Base-by-base conservation (phyloP, 2,329 filamentous ascomycete genomes). In the Ascochyta fabae region DNA sequence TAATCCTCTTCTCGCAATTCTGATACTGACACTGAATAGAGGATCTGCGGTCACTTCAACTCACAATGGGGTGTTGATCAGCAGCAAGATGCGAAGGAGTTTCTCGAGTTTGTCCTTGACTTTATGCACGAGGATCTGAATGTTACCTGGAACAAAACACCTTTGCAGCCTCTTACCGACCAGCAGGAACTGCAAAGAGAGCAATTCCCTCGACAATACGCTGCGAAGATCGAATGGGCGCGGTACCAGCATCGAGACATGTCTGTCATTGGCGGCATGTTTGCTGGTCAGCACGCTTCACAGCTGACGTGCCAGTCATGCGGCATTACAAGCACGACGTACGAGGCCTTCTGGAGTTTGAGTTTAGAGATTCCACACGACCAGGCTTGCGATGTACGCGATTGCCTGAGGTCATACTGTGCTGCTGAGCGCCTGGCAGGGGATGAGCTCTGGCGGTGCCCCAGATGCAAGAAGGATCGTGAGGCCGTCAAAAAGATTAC, bases 41-140 rank as follows among this genome's bases (percentile, higher is more conserved):
- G 56, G 83, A 86, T 92, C 58, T 88, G 88, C 65, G 84, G 84
- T 4, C 81, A 85, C 16, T 77, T 88, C 61, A 85, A 85, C 54
- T 81, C 84, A 6, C 82, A 85, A 62, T 95, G 92, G 79, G 90
- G 88, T 13, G 88, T 91, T 36, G 81, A 82, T 23, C 80, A 86
- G 45, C 94, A 98, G 71, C 95, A 98, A 76, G 95, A 99, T 69
- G 89, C 92, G 1, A 90, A 93, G 62, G 95, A 98, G 68, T 96
- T 96, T 64, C 87, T 94, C 62, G 86, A 87, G 41, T 96, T 96
- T 69, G 75, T 97, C 24, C 82, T 96, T 34, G 87, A 91, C 48
- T 88, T 89, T 62, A 81, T 98, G 12, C 89, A 94, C 65, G 90
- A 95, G 70, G 95, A 99, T 75, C 87, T 96, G 5, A 96, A 96